phyloP scores from a whole-genome alignment of 306 rosid species.

The Hippophae tibetana region DNA sequence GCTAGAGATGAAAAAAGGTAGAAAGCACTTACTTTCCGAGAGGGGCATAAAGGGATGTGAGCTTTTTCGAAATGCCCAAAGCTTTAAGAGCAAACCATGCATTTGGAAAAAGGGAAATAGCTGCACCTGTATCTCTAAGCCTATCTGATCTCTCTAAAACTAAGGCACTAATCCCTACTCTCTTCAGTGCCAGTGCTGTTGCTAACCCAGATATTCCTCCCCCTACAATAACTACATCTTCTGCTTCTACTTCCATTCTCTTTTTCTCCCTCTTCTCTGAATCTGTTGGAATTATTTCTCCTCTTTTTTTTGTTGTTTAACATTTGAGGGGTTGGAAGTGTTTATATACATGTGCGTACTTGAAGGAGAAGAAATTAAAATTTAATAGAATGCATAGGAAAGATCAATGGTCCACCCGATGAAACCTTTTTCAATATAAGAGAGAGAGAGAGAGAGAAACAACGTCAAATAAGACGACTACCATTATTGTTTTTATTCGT shows the following conservation, averaged over 20 bases:
- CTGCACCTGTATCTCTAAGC: not conserved
- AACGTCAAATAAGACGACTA: too few relatives aligned
- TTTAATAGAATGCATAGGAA: too few relatives aligned
- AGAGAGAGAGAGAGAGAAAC: too few relatives aligned
- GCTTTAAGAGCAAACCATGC: constrained; percentile 2
- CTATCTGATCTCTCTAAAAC: constrained; percentile 1
- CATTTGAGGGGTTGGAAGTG: too few relatives aligned
- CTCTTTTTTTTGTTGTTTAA: too few relatives aligned
- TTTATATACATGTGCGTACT: too few relatives aligned
- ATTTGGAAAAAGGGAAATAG: constrained; percentile 1
- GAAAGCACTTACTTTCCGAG: not conserved
- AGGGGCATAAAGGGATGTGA: not conserved
- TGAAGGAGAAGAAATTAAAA: too few relatives aligned
- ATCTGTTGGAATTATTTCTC: too few relatives aligned
- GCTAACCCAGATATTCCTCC: constrained; percentile 7
- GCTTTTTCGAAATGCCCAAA: not conserved
- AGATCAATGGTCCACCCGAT: too few relatives aligned
- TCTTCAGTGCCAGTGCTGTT: constrained; percentile 6
- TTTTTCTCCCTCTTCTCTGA: not conserved
- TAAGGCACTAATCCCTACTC: not conserved
- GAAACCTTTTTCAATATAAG: too few relatives aligned
- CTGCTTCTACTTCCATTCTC: not conserved
- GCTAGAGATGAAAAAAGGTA: not conserved
- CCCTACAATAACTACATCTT: constrained; percentile 1
- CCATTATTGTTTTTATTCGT: too few relatives aligned